Percentiles rank a stretch among this genome's conserved stretches.
Evolutionary conservation across 257 asterid genomes (phyloP).

Genomic region (Voacanga thouarsii): DNA sequence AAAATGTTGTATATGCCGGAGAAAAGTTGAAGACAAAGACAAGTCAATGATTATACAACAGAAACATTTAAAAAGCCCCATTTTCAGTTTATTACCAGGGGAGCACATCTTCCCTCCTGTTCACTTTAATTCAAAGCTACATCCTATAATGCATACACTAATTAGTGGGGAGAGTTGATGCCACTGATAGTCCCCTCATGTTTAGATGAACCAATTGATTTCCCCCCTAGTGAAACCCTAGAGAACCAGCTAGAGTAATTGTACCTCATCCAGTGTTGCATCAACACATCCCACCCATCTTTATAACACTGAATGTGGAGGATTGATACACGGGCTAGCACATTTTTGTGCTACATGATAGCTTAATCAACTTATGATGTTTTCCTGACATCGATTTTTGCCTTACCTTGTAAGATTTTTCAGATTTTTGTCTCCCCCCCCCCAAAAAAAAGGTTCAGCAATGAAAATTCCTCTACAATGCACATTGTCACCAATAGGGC

Average conservation of each 20-base stretch:
- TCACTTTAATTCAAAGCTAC: too few relatives aligned
- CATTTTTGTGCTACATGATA: neutral
- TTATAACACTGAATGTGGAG: neutral
- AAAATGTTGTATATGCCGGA: too few relatives aligned
- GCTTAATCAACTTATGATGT: neutral
- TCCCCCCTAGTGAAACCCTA: neutral
- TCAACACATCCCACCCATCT: neutral
- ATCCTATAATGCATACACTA: neutral
- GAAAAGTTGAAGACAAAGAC: too few relatives aligned
- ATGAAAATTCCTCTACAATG: neutral
- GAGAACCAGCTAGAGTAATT: neutral
- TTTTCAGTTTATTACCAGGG: neutral
- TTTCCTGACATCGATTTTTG: neutral
- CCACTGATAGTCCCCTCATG: too few relatives aligned
- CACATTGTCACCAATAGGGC: neutral
- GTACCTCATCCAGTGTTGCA: neutral
- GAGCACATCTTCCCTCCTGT: neutral
- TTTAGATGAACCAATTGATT: too few relatives aligned
- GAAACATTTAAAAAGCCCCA: neutral
- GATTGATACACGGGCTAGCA: neutral
- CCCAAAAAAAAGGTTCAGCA: neutral
- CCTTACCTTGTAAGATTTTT: neutral
- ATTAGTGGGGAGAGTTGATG: neutral
- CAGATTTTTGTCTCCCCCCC: too few relatives aligned
- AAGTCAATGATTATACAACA: too few relatives aligned